phyloP scores from a whole-genome alignment of 2,329 filamentous ascomycete species.

The Didymella keratinophila region DNA sequence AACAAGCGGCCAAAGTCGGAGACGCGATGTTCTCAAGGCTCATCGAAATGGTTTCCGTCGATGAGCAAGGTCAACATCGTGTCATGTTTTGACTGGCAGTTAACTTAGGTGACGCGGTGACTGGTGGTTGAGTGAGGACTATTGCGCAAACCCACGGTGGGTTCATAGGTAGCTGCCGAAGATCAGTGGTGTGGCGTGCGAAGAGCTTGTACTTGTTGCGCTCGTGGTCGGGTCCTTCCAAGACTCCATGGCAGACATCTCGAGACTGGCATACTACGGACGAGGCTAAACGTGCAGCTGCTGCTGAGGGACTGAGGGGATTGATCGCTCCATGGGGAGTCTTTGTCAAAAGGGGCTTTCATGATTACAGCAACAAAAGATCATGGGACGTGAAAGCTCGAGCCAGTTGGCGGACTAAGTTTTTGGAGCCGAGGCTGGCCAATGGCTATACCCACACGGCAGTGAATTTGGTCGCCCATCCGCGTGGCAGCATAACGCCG shows the following conservation, averaged over 20 bases:
- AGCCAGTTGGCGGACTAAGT: slow-evolving; percentile 2
- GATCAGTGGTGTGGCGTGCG: too few relatives aligned
- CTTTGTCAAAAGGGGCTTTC: slow-evolving; percentile 18
- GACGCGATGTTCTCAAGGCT: too few relatives aligned
- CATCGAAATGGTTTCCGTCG: too few relatives aligned
- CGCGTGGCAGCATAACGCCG: background rate
- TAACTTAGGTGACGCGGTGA: too few relatives aligned
- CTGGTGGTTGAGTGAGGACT: too few relatives aligned
- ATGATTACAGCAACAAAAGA: background rate
- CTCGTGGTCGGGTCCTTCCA: background rate
- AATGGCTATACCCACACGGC: background rate
- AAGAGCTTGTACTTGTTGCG: slow-evolving; percentile 8
- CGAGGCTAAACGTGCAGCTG: background rate
- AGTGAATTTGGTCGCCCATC: background rate
- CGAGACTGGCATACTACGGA: background rate
- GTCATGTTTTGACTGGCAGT: too few relatives aligned
- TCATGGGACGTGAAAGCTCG: background rate
- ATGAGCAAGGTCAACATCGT: too few relatives aligned
- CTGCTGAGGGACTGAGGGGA: slow-evolving; percentile 27
- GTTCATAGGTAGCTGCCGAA: too few relatives aligned
- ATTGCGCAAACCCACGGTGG: too few relatives aligned
- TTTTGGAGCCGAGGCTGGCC: background rate
- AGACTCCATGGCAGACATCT: background rate
- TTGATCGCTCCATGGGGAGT: slow-evolving; percentile 26
- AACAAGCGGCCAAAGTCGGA: too few relatives aligned